Evolutionary conservation across 1,284 basidiomycete species (phyloP).

Genomic region (Agaricales sp.): DNA sequence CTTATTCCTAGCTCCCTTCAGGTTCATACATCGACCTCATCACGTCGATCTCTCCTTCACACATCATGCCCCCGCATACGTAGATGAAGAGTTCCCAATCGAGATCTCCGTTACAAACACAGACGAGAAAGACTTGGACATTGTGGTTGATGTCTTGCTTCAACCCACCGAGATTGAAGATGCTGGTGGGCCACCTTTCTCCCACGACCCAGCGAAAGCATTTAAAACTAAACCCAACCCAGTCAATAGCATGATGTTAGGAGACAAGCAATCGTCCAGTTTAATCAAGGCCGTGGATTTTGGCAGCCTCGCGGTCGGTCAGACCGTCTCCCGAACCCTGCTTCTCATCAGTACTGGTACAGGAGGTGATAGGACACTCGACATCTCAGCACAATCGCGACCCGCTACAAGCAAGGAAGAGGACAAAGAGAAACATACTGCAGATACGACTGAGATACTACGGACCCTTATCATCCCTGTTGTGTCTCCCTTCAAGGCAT

Average conservation of each 20-base stretch:
- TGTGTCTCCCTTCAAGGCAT: slow-evolving; percentile 39
- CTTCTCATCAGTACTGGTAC: slow-evolving; percentile 47
- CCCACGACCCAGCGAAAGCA: slow-evolving; percentile 1
- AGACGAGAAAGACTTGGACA: slow-evolving; percentile 56
- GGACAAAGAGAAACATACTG: slow-evolving; percentile 11
- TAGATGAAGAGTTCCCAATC: slow-evolving; percentile 72
- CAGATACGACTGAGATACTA: slow-evolving; percentile 49
- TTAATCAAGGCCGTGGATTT: slow-evolving; percentile 64
- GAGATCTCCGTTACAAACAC: slow-evolving; percentile 53
- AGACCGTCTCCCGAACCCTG: slow-evolving; percentile 43
- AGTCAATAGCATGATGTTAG: slow-evolving; percentile 59
- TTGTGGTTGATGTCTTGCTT: slow-evolving; percentile 64
- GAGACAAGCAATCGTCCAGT: slow-evolving; percentile 50
- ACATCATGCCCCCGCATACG: slow-evolving; percentile 58
- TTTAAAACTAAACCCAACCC: neutral
- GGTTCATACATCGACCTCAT: slow-evolving; percentile 58
- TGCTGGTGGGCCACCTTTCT: slow-evolving; percentile 38
- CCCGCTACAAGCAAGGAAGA: slow-evolving; percentile 16
- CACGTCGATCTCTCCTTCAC: slow-evolving; percentile 40
- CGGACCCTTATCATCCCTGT: slow-evolving; percentile 53
- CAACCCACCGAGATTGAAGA: slow-evolving; percentile 73
- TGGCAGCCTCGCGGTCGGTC: slow-evolving; percentile 48
- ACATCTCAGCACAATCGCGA: slow-evolving; percentile 65
- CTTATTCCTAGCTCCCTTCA: slow-evolving; percentile 17
- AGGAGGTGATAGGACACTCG: slow-evolving; percentile 56